Percentiles rank a stretch among this genome's conserved stretches.
Evolutionary conservation across 805 yeast species (phyloP).

Genomic region (Nakazawaea sp.): DNA sequence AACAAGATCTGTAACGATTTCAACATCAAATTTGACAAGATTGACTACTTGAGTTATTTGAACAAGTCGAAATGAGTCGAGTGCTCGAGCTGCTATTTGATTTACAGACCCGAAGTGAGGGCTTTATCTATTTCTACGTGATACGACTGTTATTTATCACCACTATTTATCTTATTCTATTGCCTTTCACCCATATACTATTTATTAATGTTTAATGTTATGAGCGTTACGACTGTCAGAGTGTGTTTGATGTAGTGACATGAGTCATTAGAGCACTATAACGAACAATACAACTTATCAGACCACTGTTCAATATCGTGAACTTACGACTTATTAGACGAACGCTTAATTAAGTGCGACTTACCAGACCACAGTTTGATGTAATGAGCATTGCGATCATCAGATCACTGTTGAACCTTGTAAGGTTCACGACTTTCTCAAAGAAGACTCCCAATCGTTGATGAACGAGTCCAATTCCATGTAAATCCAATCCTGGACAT

Average conservation of each 20-base stretch:
- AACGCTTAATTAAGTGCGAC: too few relatives aligned
- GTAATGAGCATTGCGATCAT: too few relatives aligned
- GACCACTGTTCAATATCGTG: too few relatives aligned
- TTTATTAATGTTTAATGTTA: too few relatives aligned
- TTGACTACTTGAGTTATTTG: constrained; percentile 6
- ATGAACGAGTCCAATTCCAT: constrained; percentile 6
- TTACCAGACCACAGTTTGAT: too few relatives aligned
- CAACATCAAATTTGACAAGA: constrained; percentile 6
- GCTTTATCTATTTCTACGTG: neutral
- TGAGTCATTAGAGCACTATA: too few relatives aligned
- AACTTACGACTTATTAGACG: too few relatives aligned
- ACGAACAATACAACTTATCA: too few relatives aligned
- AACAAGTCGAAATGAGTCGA: neutral
- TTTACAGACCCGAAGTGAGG: neutral
- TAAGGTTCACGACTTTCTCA: neutral
- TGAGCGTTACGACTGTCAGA: too few relatives aligned
- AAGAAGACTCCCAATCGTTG: constrained; percentile 3
- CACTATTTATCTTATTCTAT: neutral
- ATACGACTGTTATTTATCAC: too few relatives aligned
- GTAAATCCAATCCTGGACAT: constrained; percentile 32
- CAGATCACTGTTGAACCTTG: too few relatives aligned
- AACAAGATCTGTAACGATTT: constrained; percentile 7
- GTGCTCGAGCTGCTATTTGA: neutral
- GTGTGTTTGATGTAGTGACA: too few relatives aligned
- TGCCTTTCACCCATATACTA: neutral